These are phyloP conservation scores for Biscogniauxia mediterranea DNA, from an alignment of 2,329 filamentous ascomycete species.

Conservation along the genomic window DNA sequence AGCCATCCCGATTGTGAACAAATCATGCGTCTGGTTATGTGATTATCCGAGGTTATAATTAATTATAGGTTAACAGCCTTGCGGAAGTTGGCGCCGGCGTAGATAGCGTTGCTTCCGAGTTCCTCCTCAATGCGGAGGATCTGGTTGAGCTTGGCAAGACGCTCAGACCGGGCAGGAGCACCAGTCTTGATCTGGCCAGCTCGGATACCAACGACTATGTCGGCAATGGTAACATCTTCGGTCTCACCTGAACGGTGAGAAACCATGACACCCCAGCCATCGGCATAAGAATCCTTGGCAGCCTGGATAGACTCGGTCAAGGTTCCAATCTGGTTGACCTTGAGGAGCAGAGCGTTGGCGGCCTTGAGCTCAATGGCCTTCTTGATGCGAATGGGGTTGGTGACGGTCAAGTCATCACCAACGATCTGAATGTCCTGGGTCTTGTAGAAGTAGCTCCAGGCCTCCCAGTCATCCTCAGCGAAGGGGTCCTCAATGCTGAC, in stretches of 20 bases:
- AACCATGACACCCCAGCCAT: conserved; percentile 98
- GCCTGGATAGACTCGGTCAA: conserved; percentile 98
- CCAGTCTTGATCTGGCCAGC: conserved; percentile 98
- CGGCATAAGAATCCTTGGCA: conserved; percentile 95
- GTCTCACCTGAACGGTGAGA: conserved; percentile 99
- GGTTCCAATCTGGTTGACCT: conserved; percentile 99
- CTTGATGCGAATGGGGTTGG: conserved; percentile 99
- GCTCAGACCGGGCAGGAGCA: conserved; percentile 93
- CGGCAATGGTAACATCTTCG: conserved; percentile 98
- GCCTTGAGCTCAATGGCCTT: conserved; percentile 99
- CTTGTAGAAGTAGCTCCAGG: conserved; percentile 99
- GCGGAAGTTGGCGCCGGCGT: conserved; percentile 91
- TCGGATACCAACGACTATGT: conserved; percentile 95
- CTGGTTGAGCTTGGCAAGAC: conserved; percentile 99
- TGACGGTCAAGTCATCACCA: conserved; percentile 97
- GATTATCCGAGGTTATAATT: conserved; percentile 12
- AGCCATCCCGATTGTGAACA: conserved; percentile 27
- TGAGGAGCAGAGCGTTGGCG: conserved; percentile 95
- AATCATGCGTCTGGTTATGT: conserved; percentile 17
- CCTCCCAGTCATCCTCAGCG: conserved; percentile 99
- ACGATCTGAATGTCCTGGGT: conserved; percentile 98
- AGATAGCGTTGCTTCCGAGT: conserved; percentile 87
- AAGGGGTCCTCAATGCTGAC: conserved; percentile 99
- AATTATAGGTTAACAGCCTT: conserved; percentile 80
- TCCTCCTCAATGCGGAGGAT: conserved; percentile 99